Base-by-base conservation (phyloP, 352 stramenopile genomes). In the Phytophthora idaei region DNA sequence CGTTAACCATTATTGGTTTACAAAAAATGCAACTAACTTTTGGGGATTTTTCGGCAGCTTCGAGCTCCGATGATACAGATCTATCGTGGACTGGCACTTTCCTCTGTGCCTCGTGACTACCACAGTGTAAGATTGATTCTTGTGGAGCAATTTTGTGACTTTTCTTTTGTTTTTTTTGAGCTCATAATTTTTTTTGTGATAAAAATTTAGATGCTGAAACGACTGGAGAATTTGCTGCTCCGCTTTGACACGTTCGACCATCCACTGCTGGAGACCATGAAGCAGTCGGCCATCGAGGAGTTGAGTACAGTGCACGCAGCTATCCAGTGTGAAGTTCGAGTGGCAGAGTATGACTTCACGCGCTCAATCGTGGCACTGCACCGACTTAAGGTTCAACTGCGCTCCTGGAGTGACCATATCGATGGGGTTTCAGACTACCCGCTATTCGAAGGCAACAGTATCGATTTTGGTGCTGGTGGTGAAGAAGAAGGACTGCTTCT, bases 381-480 rank as follows among this genome's bases (percentile, higher is more conserved):
- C 60, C 80, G 80, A 15, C 81, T 93, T 34, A 94, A 93, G 67
- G 66, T 73, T 12, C 74, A 81, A 42, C 42, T 92, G 21, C 78
- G 75, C 8, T 81, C 77, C 7, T 94, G 85, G 85, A 90, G 83
- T 63, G 83, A 94, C 34, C 85, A 94, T 66, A 92, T 94, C 52
- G 85, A 94, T 64, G 74, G 69, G 39, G 73, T 92, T 39, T 91
- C 83, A 6, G 85, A 94, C 34, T 94, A 94, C 21, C 83, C 83
- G 21, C 69, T 92, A 10, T 94, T 90, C 50, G 83, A 91, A 59
- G 82, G 87, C 1, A 76, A 39, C 46, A 64, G 49, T 4, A 42
- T 62, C 5, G 67, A 74, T 36, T 89, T 85, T 57, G 80, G 81
- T 32, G 77, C 85, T n/a, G 72, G 42, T 44, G 60, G 46, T 17